Conservation (phyloP, 345 rosid genomes). For the Rhodamnia rubescens region DNA sequence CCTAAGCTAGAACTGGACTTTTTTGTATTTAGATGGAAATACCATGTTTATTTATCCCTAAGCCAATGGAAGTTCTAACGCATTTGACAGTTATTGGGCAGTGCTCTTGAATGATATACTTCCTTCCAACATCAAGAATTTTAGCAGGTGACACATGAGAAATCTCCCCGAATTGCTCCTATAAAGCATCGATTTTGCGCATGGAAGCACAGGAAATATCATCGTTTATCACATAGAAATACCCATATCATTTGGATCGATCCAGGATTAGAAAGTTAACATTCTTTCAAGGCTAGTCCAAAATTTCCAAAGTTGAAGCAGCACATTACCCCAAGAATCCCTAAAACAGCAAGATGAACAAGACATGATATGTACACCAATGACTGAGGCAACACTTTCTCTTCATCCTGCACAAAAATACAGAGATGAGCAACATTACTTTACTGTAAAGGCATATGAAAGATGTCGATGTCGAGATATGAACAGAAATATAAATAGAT, state of each 20-base stretch:
- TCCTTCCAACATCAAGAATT: not conserved
- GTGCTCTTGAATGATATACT: not conserved
- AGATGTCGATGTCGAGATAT: not conserved
- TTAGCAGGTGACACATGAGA: not conserved
- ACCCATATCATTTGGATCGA: not conserved
- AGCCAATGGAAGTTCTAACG: not conserved
- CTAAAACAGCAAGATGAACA: constrained; percentile 58
- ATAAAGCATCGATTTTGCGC: not conserved
- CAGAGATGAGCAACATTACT: not conserved
- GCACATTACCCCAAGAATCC: constrained; percentile 60
- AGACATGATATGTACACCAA: constrained; percentile 45
- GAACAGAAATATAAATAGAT: not conserved
- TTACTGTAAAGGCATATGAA: not conserved
- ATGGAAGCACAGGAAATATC: not conserved
- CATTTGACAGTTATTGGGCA: not conserved
- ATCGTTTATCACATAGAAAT: not conserved
- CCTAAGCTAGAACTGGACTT: not conserved
- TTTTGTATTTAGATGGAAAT: not conserved
- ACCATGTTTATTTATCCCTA: not conserved
- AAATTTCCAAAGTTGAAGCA: not conserved
- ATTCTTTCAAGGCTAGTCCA: not conserved
- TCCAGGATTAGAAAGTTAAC: not conserved
- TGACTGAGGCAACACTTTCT: constrained; percentile 24
- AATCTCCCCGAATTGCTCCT: not conserved
- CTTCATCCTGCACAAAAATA: constrained; percentile 19